Evolutionary conservation across 106 monocot genomes (phyloP).

Genomic region (Dendrobium officinale): DNA sequence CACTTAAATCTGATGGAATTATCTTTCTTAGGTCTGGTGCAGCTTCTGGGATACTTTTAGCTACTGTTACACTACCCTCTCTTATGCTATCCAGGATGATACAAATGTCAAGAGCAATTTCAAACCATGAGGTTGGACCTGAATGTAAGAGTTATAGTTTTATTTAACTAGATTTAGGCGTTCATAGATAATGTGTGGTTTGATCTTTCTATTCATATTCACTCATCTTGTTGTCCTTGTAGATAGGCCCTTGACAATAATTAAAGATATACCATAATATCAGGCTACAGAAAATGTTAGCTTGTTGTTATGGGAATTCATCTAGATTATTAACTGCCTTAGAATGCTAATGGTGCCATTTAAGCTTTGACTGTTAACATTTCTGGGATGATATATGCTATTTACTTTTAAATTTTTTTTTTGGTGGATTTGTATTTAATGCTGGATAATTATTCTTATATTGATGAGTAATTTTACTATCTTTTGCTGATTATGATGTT

Average conservation of each 20-base stretch:
- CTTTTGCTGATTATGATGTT: constrained; percentile 1
- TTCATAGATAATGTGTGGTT: background rate
- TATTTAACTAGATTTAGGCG: background rate
- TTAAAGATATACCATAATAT: background rate
- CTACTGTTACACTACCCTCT: constrained; percentile 72
- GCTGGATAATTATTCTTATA: background rate
- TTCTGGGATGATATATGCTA: background rate
- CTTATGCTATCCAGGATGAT: constrained; percentile 81
- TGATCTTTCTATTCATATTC: constrained; percentile 3
- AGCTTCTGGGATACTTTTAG: constrained; percentile 88
- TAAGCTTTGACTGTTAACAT: background rate
- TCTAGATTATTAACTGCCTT: background rate
- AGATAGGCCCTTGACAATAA: background rate
- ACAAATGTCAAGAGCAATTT: constrained; percentile 53
- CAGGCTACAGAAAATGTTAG: background rate
- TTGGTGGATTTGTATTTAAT: background rate
- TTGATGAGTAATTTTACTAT: background rate
- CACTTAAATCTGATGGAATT: background rate
- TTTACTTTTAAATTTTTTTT: background rate
- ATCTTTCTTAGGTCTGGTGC: constrained; percentile 59
- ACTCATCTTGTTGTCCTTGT: background rate
- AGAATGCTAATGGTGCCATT: background rate
- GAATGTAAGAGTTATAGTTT: constrained; percentile 31
- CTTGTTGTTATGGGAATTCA: background rate
- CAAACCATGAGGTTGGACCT: constrained; percentile 18